Conservation (phyloP, 202 grass and related monocot species). For the Cymbopogon flexuosus region DNA sequence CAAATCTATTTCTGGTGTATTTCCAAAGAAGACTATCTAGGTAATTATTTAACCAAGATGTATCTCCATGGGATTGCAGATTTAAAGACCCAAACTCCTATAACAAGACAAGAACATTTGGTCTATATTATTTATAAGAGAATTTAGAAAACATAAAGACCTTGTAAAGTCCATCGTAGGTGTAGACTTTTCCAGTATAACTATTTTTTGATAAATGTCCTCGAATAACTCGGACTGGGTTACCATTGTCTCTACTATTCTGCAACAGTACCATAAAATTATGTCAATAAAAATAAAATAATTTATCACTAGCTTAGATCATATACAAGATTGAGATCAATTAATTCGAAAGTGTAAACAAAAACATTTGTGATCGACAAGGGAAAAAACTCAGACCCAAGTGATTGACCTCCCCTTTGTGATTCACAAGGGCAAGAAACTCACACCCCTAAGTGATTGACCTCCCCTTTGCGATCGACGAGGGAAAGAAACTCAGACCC, state of each 20-base stretch:
- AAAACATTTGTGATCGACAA: neutral
- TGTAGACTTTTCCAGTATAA: conserved; percentile 83
- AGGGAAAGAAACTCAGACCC: no score
- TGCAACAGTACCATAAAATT: conserved; percentile 25
- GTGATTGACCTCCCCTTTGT: no score
- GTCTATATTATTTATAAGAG: neutral
- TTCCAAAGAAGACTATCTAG: no score
- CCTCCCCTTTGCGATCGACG: no score
- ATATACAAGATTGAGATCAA: neutral
- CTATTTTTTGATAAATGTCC: conserved; percentile 57
- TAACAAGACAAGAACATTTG: neutral
- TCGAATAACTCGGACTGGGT: conserved; percentile 67
- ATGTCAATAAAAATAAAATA: neutral
- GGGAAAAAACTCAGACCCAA: neutral
- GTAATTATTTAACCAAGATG: neutral
- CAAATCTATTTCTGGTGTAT: neutral
- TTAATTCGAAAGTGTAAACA: neutral
- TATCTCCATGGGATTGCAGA: neutral
- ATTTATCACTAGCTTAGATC: neutral
- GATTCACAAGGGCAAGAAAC: no score
- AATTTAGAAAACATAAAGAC: conserved; percentile 32
- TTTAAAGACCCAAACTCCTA: neutral
- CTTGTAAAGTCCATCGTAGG: conserved; percentile 89
- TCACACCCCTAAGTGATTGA: no score
- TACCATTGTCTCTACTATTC: conserved; percentile 58